phyloP scores from a whole-genome alignment of 345 rosid species.

The Citropsis articulata region DNA sequence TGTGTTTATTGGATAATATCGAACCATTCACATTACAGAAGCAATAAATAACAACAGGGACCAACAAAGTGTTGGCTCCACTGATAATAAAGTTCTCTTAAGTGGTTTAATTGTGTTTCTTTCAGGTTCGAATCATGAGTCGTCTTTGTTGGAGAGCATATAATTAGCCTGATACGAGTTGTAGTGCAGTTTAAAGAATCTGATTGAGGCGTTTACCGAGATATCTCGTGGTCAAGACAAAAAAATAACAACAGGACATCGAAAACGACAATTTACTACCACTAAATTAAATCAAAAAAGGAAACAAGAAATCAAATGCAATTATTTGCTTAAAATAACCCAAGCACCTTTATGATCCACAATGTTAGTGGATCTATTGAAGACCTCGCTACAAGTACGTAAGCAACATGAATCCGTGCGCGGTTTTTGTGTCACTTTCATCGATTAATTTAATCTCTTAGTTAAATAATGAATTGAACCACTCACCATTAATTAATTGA shows the following conservation, averaged over 20 bases:
- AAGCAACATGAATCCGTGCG: constrained; percentile 24
- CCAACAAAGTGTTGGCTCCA: too few species aligned
- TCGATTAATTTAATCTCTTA: background rate
- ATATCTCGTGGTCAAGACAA: too few species aligned
- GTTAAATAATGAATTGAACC: constrained; percentile 15
- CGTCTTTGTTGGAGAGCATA: too few species aligned
- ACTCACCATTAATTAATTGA: constrained; percentile 15
- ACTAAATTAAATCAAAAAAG: background rate
- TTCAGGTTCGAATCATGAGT: too few species aligned
- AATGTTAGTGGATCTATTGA: constrained; percentile 35
- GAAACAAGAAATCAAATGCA: background rate
- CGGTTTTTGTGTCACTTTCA: constrained; percentile 16
- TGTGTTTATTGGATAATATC: background rate
- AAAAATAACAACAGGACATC: background rate
- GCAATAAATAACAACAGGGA: background rate
- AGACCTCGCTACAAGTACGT: constrained; percentile 36
- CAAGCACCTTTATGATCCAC: constrained; percentile 34
- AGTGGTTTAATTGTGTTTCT: too few species aligned
- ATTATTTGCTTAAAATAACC: constrained; percentile 15
- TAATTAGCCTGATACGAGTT: too few species aligned
- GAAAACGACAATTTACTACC: constrained; percentile 4
- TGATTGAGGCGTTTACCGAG: too few species aligned
- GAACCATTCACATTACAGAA: too few species aligned
- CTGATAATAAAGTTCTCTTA: too few species aligned
- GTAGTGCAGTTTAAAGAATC: too few species aligned